Conservation (phyloP, 2,329 filamentous ascomycete species). For the Monilinia vaccinii-corymbosi region DNA sequence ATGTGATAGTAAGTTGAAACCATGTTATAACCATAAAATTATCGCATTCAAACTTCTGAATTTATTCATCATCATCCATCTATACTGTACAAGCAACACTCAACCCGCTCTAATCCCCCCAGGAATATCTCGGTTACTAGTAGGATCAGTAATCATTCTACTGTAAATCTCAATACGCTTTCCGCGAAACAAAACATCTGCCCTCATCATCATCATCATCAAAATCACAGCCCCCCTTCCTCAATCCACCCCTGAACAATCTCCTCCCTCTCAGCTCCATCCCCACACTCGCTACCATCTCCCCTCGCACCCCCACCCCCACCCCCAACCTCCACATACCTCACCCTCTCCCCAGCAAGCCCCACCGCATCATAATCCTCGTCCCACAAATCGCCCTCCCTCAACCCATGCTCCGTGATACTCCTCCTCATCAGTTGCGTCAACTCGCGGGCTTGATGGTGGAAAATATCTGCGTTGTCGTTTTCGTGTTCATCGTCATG, state of each 20-base stretch:
- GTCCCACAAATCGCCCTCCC: neutral
- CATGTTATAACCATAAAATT: neutral
- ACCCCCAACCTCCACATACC: constrained; percentile 31
- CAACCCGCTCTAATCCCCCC: neutral
- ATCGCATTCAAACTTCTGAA: neutral
- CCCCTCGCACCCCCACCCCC: constrained; percentile 30
- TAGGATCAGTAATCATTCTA: no score
- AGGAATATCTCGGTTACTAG: no score
- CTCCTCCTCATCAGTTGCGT: constrained; percentile 22
- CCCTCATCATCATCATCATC: no score
- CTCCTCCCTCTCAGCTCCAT: constrained; percentile 21
- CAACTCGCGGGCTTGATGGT: constrained; percentile 21
- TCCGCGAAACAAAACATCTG: no score
- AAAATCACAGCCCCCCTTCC: neutral
- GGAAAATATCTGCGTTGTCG: neutral
- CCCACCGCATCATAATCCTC: constrained; percentile 15
- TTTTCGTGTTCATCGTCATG: neutral
- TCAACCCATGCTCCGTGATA: constrained; percentile 18
- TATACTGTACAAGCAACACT: neutral
- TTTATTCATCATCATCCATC: no score
- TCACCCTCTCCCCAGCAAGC: constrained; percentile 12
- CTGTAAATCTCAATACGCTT: no score
- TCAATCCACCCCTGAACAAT: constrained; percentile 6
- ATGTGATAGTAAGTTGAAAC: neutral
- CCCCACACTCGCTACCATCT: constrained; percentile 11